A percentile compares a stretch with the other conserved stretches of the same genome.
Evolutionary conservation across 2,329 filamentous ascomycete species (phyloP).

Genomic region (Lasiodiplodia gonubiensis): DNA sequence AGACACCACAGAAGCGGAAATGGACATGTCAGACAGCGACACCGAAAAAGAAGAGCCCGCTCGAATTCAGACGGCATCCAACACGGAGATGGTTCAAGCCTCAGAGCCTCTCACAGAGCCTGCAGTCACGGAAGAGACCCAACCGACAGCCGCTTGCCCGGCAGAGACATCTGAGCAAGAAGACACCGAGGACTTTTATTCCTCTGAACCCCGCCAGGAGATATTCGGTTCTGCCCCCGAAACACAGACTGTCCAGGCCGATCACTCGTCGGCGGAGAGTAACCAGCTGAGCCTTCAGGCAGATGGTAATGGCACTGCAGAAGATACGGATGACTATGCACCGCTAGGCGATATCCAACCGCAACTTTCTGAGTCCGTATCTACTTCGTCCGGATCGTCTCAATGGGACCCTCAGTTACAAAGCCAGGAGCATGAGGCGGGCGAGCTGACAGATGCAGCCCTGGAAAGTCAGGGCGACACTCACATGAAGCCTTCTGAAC

Average conservation of each 20-base stretch:
- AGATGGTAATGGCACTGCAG: neutral
- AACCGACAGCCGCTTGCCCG: neutral
- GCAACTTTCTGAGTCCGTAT: slow-evolving; percentile 31
- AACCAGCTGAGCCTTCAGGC: neutral
- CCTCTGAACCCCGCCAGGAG: slow-evolving; percentile 35
- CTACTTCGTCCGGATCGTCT: neutral
- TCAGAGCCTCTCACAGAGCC: neutral
- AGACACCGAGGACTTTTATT: slow-evolving; percentile 45
- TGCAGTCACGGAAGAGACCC: neutral
- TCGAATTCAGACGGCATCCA: neutral
- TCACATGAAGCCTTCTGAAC: neutral
- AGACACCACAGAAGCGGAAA: slow-evolving; percentile 28
- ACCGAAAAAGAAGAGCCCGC: slow-evolving; percentile 7
- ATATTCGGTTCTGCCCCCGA: too few relatives aligned
- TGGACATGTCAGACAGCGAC: slow-evolving; percentile 31
- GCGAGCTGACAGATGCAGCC: neutral
- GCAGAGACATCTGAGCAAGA: slow-evolving; percentile 15
- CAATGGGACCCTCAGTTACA: neutral
- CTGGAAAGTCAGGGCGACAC: neutral
- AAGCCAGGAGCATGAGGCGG: neutral
- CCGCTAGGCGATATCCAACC: slow-evolving; percentile 32
- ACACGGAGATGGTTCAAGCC: neutral
- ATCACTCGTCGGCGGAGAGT: neutral
- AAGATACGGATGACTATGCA: slow-evolving; percentile 28
- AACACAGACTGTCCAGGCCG: neutral